phyloP scores from a whole-genome alignment of 345 rosid genomes.

The Microcos paniculata region DNA sequence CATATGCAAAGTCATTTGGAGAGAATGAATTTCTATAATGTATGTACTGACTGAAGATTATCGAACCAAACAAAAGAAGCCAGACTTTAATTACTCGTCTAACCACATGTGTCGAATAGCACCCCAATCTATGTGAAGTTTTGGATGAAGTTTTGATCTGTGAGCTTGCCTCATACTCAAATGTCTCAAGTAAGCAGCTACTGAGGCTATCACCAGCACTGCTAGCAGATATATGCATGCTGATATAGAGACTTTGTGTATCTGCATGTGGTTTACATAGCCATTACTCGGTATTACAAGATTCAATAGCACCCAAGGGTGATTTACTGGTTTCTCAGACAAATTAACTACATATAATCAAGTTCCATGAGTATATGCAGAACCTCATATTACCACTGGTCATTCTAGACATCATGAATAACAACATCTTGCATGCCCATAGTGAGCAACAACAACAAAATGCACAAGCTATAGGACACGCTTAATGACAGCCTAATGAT shows the following conservation, averaged over 20 bases:
- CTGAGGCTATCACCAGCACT: neutral
- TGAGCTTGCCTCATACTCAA: neutral
- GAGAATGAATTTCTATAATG: neutral
- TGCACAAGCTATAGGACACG: no score
- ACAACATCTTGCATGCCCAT: no score
- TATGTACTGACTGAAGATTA: neutral
- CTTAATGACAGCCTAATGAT: no score
- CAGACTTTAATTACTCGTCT: neutral
- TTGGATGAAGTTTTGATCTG: neutral
- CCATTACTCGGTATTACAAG: neutral
- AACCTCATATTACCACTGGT: no score
- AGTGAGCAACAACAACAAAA: no score
- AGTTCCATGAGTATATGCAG: no score
- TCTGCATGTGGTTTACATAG: neutral
- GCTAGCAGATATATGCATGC: neutral
- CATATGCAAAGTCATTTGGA: neutral
- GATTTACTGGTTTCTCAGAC: neutral
- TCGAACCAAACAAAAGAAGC: neutral
- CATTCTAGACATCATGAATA: no score
- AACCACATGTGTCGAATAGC: constrained; percentile 8
- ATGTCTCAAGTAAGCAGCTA: neutral
- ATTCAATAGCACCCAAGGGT: no score
- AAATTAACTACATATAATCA: no score
- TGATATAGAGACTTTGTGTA: neutral
- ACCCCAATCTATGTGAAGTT: neutral